phyloP scores from a whole-genome alignment of 1,284 basidiomycete species.

The Bjerkandera adusta region DNA sequence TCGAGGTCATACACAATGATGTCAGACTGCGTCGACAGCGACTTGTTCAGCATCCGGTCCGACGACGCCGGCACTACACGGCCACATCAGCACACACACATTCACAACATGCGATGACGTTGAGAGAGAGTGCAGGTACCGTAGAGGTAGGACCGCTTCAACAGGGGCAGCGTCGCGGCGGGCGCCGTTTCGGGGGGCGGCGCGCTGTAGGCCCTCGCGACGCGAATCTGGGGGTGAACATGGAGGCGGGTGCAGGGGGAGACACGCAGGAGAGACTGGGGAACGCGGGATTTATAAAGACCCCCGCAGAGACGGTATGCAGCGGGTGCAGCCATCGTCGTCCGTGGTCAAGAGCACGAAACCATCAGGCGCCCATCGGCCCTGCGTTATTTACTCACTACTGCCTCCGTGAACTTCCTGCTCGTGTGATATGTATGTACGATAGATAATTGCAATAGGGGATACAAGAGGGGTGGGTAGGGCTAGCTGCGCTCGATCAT shows the following conservation, averaged over 20 bases:
- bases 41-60: conserved; percentile 80
- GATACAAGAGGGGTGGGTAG: background rate
- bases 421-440: background rate
- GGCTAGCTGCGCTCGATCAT: conserved; percentile 44
- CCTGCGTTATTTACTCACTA: too few species aligned
- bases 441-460: background rate
- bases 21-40: conserved; percentile 61
- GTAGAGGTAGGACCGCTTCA: conserved; percentile 66
- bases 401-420: too few species aligned
- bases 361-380: too few species aligned
- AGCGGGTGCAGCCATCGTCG: too few species aligned
- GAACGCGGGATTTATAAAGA: too few species aligned
- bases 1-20: conserved; percentile 86
- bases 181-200: background rate
- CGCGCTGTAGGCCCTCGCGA: conserved; percentile 11
- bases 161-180: conserved; percentile 7
- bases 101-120: conserved; percentile 8
- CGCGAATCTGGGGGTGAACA: too few species aligned
- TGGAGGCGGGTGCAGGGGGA: too few species aligned
- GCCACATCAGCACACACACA: background rate
- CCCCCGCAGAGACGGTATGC: too few species aligned
- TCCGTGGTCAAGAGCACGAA: too few species aligned
- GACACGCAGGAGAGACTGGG: too few species aligned
- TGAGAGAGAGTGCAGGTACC: conserved; percentile 28
- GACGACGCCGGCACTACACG: conserved; percentile 70